Base-by-base conservation (phyloP, 2,329 filamentous ascomycete species). In the Biscogniauxia sp. region DNA sequence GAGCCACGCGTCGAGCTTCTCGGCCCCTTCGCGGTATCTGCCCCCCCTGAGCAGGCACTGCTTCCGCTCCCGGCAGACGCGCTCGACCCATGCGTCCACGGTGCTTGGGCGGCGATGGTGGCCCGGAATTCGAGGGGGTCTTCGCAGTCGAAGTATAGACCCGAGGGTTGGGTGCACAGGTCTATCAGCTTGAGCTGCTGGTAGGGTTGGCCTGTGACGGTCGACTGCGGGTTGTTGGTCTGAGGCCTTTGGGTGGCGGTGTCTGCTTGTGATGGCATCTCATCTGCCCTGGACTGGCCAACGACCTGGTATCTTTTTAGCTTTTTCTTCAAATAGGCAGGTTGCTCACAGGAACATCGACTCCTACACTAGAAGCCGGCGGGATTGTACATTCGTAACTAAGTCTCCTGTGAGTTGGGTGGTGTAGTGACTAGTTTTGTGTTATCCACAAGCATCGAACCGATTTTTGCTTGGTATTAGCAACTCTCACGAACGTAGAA, bases 1-100 rank as follows among this genome's bases (percentile, higher is more conserved):
- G 20, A 66, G 58, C 64, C 64, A 66, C 20, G 54, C 45, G 32
- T 64, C 56, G 26, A 64, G 62, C 3, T 55, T 61, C 51, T 64
- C 64, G 20, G 25, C 32, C 37, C 50, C 56, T 9, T 54, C 57
- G 13, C 25, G 53, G 54, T 20, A 60, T 62, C 20, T 56, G 32
- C 5, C 61, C 58, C 61, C 58, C n/a, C 17, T 45, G 1, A 58
- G 20, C n/a, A 66, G 32, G 32, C 20, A 58, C 13, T 53, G 54
- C 45, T 53, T 60, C 15, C 61, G 37, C 20, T 62, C 54, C 20
- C 26, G 50, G 37, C 64, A 66, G 15, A 66, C 59, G 3, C 19
- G 23, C 32, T 58, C 58, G 20, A 66, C 37, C 51, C 52, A 55
- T 7, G 7, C 15, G 53, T 60, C 20, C 50, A 19, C 1, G 52